Evolutionary conservation across 2,329 filamentous ascomycete species (phyloP).

Genomic region (Elsinoe fawcettii): DNA sequence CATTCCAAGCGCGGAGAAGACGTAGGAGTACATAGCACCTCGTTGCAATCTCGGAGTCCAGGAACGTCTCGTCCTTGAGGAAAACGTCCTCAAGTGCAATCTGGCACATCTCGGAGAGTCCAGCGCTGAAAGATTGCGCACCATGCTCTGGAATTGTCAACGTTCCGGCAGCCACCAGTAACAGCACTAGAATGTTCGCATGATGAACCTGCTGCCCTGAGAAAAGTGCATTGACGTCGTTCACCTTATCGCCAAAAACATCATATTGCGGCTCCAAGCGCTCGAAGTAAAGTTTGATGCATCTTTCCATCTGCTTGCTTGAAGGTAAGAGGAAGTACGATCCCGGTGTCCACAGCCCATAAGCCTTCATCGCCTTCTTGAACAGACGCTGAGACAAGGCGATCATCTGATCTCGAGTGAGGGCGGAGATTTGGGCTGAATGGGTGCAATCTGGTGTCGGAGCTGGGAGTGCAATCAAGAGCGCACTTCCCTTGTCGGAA

Average conservation of each 20-base stretch:
- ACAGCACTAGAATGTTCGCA: neutral
- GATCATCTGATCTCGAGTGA: neutral
- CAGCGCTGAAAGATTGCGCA: neutral
- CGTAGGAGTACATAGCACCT: neutral
- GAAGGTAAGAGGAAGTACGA: neutral
- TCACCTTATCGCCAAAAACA: neutral
- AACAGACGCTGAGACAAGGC: neutral
- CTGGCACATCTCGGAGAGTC: neutral
- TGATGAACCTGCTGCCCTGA: neutral
- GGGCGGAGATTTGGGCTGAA: neutral
- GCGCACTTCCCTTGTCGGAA: too few relatives aligned
- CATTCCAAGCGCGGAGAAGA: neutral
- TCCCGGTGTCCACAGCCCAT: neutral
- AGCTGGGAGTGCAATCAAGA: too few relatives aligned
- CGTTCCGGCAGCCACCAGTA: neutral
- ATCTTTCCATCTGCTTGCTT: neutral
- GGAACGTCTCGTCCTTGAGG: neutral
- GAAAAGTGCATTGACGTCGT: neutral
- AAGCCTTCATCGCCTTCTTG: neutral
- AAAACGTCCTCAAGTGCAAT: neutral
- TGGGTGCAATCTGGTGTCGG: too few relatives aligned
- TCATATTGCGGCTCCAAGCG: neutral
- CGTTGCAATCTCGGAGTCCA: neutral
- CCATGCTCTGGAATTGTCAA: neutral
- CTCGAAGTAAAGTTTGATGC: neutral